These are phyloP conservation scores for Fusarium nanum DNA, from an alignment of 2,329 filamentous ascomycete genomes.

Conservation along the genomic window DNA sequence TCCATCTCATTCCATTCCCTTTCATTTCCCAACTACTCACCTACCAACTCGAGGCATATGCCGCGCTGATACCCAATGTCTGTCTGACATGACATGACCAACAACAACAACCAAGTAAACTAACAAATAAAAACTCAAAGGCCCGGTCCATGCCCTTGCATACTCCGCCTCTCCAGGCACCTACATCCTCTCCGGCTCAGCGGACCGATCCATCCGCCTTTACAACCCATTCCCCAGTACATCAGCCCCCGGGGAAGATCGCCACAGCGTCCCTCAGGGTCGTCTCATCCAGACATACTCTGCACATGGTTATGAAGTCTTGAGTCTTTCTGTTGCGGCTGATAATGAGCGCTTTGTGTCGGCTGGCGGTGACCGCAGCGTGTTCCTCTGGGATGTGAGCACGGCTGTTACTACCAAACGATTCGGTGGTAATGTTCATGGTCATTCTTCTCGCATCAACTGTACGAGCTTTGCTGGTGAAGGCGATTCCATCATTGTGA, in stretches of 20 bases:
- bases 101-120: not conserved
- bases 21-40: conserved; percentile 7
- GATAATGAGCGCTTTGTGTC: conserved; percentile 89
- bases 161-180: conserved; percentile 79
- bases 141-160: conserved; percentile 76
- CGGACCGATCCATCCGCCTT: conserved; percentile 86
- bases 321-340: conserved; percentile 77
- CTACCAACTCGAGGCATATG: conserved; percentile 15
- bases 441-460: conserved; percentile 81
- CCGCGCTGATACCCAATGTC: conserved; percentile 29
- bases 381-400: conserved; percentile 95
- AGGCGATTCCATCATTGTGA: conserved; percentile 77
- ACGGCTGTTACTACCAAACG: conserved; percentile 81
- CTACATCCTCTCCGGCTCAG: conserved; percentile 85
- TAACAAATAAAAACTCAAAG: conserved; percentile 53
- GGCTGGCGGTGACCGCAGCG: conserved; percentile 88
- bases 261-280: conserved; percentile 57
- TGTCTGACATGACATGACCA: not conserved
- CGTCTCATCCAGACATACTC: conserved; percentile 87
- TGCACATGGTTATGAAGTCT: conserved; percentile 91
- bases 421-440: conserved; percentile 70
- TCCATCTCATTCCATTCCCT: not conserved
- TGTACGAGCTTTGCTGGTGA: conserved; percentile 82
- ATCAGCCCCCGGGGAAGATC: conserved; percentile 49
- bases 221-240: conserved; percentile 77